Base-by-base conservation (phyloP, 2,329 filamentous ascomycete species). In the Neopestalotiopsis sp. region DNA sequence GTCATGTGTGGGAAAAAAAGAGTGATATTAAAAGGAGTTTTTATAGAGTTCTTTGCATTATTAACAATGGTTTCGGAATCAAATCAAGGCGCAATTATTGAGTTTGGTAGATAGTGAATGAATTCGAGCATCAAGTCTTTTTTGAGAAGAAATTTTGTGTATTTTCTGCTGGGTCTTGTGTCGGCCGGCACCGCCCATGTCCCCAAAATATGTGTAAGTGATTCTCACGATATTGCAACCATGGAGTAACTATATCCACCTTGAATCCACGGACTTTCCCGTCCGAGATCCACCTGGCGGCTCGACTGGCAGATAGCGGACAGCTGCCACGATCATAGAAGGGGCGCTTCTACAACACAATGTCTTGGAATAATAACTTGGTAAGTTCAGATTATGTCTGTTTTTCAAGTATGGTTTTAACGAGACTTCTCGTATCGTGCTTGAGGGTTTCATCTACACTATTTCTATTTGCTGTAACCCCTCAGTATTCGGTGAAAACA, bases 151-250 rank as follows among this genome's bases (percentile, higher is more conserved):
- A 52, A 52, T 52, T 52, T 52, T 52, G 45, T 52, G 45, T 24
- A 52, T 52, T 17, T 20, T 2, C n/a, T 52, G n/a, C 45, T 52
- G 45, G 45, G 45, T 52, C 45, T 52, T 52, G 3, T 7, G 45
- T 52, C 45, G 45, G 45, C n/a, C 45, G 45, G 45, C 45, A 52
- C 45, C 45, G 45, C 45, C 45, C 45, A 52, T 20, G 5, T 20
- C n/a, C 17, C 45, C 45, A 52, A n/a, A 52, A 52, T 24, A 52
- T 52, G 45, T 52, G 45, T 52, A 52, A 52, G 45, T 52, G 17
- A 52, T 52, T n/a, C 45, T 52, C 45, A 52, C 45, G 45, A 52
- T 24, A 52, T 52, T 52, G 45, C 45, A n/a, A 52, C 45, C 45
- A 52, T n/a, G 17, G 45, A 52, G 45, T 52, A 52, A 52, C 45